Conservation (phyloP, 345 rosid genomes). For the Hibiscus mutabilis region DNA sequence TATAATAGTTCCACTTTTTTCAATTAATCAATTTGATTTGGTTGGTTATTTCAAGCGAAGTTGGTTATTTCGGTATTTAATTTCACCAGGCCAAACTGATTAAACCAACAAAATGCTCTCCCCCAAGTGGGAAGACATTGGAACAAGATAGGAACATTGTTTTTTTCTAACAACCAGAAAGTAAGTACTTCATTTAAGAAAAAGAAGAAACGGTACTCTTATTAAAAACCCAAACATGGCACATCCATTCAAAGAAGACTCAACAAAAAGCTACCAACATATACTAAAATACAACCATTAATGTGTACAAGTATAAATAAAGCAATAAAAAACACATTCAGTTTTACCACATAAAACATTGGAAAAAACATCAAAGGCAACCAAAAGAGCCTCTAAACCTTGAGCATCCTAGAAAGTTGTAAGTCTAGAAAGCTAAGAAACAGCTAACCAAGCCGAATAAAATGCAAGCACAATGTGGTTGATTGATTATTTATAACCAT, state of each 20-base stretch:
- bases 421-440: neutral
- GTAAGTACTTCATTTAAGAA: neutral
- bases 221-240: neutral
- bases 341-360: neutral
- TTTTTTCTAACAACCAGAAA: neutral
- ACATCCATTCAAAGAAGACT: neutral
- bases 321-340: neutral
- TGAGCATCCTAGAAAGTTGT: neutral
- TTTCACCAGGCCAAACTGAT: too few relatives aligned
- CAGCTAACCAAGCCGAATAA: neutral
- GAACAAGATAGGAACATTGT: neutral
- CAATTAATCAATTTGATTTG: too few relatives aligned
- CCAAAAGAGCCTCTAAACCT: neutral
- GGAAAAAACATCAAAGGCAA: neutral
- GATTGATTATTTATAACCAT: neutral
- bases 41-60: too few relatives aligned
- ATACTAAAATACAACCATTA: conserved; percentile 1
- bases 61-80: too few relatives aligned
- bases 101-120: too few relatives aligned
- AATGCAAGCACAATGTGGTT: neutral
- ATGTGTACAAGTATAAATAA: neutral
- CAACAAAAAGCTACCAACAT: neutral
- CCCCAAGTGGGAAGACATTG: neutral
- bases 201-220: neutral
- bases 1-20: too few relatives aligned